A percentile compares a stretch with the other conserved stretches of the same genome.
Conservation (phyloP, 305 asterid species). For the Salvia sclarea region DNA sequence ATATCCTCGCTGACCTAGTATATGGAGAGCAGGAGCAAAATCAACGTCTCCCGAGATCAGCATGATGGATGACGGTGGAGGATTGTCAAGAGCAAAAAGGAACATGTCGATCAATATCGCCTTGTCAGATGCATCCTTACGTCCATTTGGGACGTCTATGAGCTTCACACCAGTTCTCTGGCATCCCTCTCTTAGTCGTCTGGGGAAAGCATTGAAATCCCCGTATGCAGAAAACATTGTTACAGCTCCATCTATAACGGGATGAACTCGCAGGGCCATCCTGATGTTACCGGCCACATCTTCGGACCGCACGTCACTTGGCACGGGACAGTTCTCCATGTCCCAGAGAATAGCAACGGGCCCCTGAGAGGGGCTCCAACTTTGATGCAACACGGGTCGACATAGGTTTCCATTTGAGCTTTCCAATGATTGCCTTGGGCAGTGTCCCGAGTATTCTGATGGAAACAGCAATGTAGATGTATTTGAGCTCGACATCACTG, state of each 20-base stretch:
- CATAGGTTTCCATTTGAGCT: slow-evolving; percentile 36
- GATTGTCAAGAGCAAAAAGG: slow-evolving; percentile 94
- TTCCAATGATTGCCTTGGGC: slow-evolving; percentile 31
- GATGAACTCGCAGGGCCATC: slow-evolving; percentile 81
- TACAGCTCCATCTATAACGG: slow-evolving; percentile 73
- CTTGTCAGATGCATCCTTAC: slow-evolving; percentile 97
- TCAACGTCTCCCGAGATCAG: slow-evolving; percentile 96
- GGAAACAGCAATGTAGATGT: slow-evolving; percentile 41
- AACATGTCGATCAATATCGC: slow-evolving; percentile 97
- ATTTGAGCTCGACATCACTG: slow-evolving; percentile 49
- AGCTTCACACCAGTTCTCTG: slow-evolving; percentile 96
- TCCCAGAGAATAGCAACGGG: slow-evolving; percentile 94
- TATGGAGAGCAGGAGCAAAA: slow-evolving; percentile 93
- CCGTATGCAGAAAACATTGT: slow-evolving; percentile 83
- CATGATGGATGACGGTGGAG: slow-evolving; percentile 92
- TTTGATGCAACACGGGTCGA: slow-evolving; percentile 31
- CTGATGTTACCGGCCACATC: slow-evolving; percentile 86
- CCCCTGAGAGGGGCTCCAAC: slow-evolving; percentile 46
- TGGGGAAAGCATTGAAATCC: slow-evolving; percentile 85
- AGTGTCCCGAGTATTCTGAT: slow-evolving; percentile 46
- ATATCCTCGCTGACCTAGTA: slow-evolving; percentile 95
- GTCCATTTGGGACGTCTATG: slow-evolving; percentile 87
- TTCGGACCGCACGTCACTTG: slow-evolving; percentile 83
- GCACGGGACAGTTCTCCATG: slow-evolving; percentile 96
- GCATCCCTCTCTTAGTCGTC: slow-evolving; percentile 89